These are phyloP conservation scores for Corylus americana DNA, from an alignment of 306 rosid genomes.

Conservation along the genomic window DNA sequence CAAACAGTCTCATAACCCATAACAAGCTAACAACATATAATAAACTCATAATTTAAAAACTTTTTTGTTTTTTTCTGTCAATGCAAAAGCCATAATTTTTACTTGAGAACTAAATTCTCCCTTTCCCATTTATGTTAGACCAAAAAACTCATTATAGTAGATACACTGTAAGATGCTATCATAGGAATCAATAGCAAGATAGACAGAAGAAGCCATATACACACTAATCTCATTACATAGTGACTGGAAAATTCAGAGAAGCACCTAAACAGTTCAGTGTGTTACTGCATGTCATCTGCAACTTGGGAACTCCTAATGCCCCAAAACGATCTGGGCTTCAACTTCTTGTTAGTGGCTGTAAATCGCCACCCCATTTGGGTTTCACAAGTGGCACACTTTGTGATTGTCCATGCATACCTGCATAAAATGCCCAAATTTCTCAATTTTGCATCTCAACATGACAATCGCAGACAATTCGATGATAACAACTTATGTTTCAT, in stretches of 20 bases:
- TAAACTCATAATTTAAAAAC: no score
- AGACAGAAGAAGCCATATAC: conserved; percentile 10
- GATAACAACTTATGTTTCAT: background rate
- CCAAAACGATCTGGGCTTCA: conserved; percentile 83
- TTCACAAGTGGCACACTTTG: conserved; percentile 71
- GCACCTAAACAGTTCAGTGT: background rate
- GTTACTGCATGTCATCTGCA: conserved; percentile 50
- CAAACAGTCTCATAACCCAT: no score
- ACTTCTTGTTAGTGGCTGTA: conserved; percentile 62
- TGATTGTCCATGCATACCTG: conserved; percentile 90
- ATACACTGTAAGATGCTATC: background rate
- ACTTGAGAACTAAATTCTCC: no score
- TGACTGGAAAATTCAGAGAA: background rate
- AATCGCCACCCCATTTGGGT: conserved; percentile 87
- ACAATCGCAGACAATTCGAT: background rate
- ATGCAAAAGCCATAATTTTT: no score
- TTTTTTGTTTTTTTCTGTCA: no score
- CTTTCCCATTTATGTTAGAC: no score
- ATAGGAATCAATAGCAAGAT: background rate
- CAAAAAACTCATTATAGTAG: background rate
- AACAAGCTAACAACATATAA: no score
- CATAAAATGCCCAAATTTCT: conserved; percentile 19
- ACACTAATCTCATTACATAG: conserved; percentile 7
- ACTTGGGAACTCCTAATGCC: conserved; percentile 79
- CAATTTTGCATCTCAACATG: conserved; percentile 23